phyloP scores from a whole-genome alignment of 169 alveolate species.

The Plasmodium yoelii region DNA sequence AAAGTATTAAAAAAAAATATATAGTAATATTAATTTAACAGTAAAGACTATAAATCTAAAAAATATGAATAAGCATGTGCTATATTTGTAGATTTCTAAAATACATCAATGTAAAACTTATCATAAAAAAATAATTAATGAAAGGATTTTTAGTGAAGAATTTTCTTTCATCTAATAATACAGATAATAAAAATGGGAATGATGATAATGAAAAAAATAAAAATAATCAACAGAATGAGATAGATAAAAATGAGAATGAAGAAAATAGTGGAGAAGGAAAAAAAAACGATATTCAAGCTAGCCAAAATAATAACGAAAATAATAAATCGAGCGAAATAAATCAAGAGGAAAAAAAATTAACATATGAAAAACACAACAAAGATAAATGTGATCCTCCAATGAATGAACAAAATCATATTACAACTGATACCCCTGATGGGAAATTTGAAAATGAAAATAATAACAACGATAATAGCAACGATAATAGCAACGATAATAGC shows the following conservation, averaged over 20 bases:
- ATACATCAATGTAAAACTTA: neutral
- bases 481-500: too few relatives aligned
- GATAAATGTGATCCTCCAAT: too few relatives aligned
- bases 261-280: neutral
- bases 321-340: neutral
- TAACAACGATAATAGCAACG: too few relatives aligned
- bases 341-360: too few relatives aligned
- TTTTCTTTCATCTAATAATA: slow-evolving; percentile 11
- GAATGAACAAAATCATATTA: too few relatives aligned
- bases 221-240: neutral
- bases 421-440: too few relatives aligned
- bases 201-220: neutral
- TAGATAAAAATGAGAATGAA: neutral
- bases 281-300: neutral
- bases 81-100: neutral
- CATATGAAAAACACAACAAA: neutral
- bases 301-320: neutral
- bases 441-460: too few relatives aligned
- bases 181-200: neutral
- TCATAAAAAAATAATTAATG: slow-evolving; percentile 14
- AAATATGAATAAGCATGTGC: neutral
- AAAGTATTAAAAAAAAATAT: neutral
- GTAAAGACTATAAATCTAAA: neutral
- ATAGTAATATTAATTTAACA: neutral
- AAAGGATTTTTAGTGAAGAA: slow-evolving; percentile 32